Conservation (phyloP, 371 early-diverging fungal genomes). For the Mucor irregularis region DNA sequence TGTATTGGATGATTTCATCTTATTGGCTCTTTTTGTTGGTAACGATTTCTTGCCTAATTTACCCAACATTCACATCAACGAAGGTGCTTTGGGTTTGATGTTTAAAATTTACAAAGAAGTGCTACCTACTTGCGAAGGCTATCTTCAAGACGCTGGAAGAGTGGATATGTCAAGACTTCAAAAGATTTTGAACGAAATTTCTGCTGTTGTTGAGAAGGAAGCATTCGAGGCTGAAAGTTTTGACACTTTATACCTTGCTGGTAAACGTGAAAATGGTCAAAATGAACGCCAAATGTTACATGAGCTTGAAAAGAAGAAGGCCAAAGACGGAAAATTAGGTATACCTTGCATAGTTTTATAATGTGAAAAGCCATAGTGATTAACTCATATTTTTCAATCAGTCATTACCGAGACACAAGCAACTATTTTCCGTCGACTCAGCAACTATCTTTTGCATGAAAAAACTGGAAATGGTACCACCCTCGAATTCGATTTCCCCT, state of each 20-base stretch:
- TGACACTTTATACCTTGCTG: constrained; percentile 61
- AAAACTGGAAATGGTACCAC: constrained; percentile 15
- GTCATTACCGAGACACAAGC: constrained; percentile 64
- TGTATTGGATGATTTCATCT: constrained; percentile 96
- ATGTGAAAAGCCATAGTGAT: neutral
- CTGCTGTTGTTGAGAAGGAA: constrained; percentile 63
- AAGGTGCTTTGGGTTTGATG: constrained; percentile 87
- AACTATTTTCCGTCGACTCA: constrained; percentile 55
- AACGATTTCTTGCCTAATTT: constrained; percentile 98
- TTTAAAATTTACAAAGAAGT: constrained; percentile 84
- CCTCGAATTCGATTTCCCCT: constrained; percentile 49
- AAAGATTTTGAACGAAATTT: constrained; percentile 61
- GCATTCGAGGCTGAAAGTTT: constrained; percentile 64
- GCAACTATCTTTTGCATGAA: constrained; percentile 46
- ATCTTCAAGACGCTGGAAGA: constrained; percentile 83
- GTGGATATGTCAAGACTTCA: constrained; percentile 69
- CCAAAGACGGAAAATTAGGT: constrained; percentile 25
- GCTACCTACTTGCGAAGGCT: constrained; percentile 73
- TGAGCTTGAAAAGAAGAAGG: constrained; percentile 49
- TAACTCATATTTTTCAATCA: neutral
- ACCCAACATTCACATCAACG: constrained; percentile 93
- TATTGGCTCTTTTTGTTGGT: constrained; percentile 94
- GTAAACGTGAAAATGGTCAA: constrained; percentile 52
- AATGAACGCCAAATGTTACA: constrained; percentile 43
- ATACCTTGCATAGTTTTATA: neutral